Percentiles rank a stretch among this genome's conserved stretches.
phyloP scores from a whole-genome alignment of 2,329 filamentous ascomycete species.

The Basipetospora chlamydospora region DNA sequence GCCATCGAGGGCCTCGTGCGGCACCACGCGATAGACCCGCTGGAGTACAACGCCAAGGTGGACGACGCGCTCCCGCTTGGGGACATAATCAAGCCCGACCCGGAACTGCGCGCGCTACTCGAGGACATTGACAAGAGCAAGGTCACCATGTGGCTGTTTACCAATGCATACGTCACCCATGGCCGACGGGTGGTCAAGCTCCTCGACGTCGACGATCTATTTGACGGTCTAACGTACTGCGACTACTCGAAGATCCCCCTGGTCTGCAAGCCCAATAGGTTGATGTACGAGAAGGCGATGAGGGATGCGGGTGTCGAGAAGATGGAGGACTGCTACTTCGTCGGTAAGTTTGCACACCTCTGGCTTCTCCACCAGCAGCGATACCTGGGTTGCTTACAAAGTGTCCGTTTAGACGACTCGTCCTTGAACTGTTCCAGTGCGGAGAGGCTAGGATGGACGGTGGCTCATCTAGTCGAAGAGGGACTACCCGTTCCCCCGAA shows the following conservation, averaged over 20 bases:
- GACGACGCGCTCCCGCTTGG: slow-evolving; percentile 90
- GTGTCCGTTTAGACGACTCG: slow-evolving; percentile 66
- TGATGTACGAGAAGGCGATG: slow-evolving; percentile 86
- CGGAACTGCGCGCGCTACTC: slow-evolving; percentile 59
- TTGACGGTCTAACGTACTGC: slow-evolving; percentile 91
- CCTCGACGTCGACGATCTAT: slow-evolving; percentile 71
- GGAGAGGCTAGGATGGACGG: slow-evolving; percentile 69
- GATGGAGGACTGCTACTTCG: slow-evolving; percentile 71
- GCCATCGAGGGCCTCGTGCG: slow-evolving; percentile 89
- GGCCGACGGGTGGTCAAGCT: slow-evolving; percentile 68
- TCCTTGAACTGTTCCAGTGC: slow-evolving; percentile 67
- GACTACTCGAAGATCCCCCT: slow-evolving; percentile 65
- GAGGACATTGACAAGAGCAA: slow-evolving; percentile 71
- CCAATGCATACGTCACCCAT: slow-evolving; percentile 89
- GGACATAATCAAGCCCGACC: slow-evolving; percentile 64
- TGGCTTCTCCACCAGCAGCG: too few species aligned
- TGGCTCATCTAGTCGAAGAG: slow-evolving; percentile 73
- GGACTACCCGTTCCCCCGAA: slow-evolving; percentile 46
- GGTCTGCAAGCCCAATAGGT: slow-evolving; percentile 71
- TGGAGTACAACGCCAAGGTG: slow-evolving; percentile 89
- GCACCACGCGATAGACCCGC: slow-evolving; percentile 85
- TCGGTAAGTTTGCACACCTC: slow-evolving; percentile 56
- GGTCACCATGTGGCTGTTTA: slow-evolving; percentile 85
- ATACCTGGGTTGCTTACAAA: slow-evolving; percentile 3
- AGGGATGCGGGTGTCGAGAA: slow-evolving; percentile 58